Base-by-base conservation (phyloP, 2,329 filamentous ascomycete species). In the Cladophialophora chaetospira region DNA sequence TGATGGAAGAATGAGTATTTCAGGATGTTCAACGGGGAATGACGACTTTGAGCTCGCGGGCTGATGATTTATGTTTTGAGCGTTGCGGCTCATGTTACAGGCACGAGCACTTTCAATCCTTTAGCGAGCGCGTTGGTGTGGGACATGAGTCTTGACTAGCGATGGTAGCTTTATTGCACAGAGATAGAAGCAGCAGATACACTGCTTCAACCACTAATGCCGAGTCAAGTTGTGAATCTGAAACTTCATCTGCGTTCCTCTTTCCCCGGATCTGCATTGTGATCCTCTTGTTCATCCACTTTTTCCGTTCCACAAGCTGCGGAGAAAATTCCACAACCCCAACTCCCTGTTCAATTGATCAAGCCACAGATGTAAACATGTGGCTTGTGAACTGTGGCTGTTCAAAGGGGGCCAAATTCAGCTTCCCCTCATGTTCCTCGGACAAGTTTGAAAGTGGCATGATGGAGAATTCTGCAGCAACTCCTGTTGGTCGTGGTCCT, bases 61-160 rank as follows among this genome's bases (percentile, higher is more conserved):
- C 59, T 62, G 60, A 62, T 53, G 60, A 62, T 60, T 60, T 60
- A 60, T 57, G 56, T 48, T 60, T 46, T 60, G 43, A 40, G 54
- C 53, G 57, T 38, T 35, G 36, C 53, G n/a, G 11, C 46, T 55
- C 46, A 40, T 53, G 47, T 60, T 52, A 50, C 31, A 21, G 47
- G 46, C 56, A 60, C 52, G 52, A 57, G 53, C 53, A 35, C 48
- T 38, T 60, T 57, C 60, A 62, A 60, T 62, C 60, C 56, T 62
- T 62, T 57, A 57, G 60, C 60, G 54, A 51, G 58, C 53, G 54
- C 40, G 48, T 55, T 42, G 29, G 48, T 55, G 47, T 26, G 28
- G n/a, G 40, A 42, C 53, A 51, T 53, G 19, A 38, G 46, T 28
- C 29, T 47, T 45, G 29, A 29, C 26, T 28, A 40, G 35, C 45